phyloP scores from a whole-genome alignment of 2,329 filamentous ascomycete species.

The Emergomyces africanus region DNA sequence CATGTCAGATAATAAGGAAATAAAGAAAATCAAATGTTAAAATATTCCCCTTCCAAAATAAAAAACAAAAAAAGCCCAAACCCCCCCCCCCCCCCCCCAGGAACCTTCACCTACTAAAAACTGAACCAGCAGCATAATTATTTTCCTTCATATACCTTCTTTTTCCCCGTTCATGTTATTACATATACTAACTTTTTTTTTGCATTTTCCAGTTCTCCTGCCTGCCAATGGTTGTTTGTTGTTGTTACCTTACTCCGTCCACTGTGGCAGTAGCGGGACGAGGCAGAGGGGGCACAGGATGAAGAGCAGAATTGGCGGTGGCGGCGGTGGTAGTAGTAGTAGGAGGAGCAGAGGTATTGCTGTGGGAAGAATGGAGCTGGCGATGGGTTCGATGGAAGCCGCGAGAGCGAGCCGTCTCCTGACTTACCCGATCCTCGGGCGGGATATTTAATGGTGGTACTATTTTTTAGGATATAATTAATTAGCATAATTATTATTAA shows the following conservation, averaged over 20 bases:
- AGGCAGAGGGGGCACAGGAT: not conserved
- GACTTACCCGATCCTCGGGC: not conserved
- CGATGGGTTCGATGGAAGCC: not conserved
- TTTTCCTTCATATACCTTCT: not conserved
- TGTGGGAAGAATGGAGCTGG: not conserved
- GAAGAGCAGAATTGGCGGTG: not conserved
- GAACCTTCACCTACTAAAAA: not conserved
- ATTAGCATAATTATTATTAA: not conserved
- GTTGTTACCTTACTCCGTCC: not conserved
- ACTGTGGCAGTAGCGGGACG: not conserved
- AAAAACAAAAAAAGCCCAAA: not conserved
- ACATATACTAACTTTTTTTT: not conserved
- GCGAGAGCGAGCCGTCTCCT: not conserved
- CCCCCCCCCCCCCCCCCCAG: too few species aligned
- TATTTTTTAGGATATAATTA: not conserved
- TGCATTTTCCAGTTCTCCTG: not conserved
- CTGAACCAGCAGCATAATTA: not conserved
- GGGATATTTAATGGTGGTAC: not conserved
- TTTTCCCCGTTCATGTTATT: not conserved
- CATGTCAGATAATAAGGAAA: not conserved
- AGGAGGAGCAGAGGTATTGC: not conserved
- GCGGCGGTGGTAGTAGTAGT: not conserved
- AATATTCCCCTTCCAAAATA: not conserved
- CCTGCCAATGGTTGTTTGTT: not conserved
- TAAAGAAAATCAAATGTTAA: not conserved